Evolutionary conservation across 148 eudicot genomes (phyloP).

Genomic region (Amaranthus hypochondriacus): DNA sequence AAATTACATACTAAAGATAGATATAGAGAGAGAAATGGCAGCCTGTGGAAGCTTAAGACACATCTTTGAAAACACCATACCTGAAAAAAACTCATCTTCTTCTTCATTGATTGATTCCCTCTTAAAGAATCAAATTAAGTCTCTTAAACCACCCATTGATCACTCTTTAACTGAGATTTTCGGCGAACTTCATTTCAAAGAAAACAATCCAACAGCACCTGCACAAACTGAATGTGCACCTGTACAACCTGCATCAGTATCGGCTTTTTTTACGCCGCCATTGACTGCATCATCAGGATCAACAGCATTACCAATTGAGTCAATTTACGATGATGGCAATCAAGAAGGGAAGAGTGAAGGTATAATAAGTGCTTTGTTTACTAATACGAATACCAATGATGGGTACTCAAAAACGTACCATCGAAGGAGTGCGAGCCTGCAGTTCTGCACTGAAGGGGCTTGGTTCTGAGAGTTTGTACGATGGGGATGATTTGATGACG

Average conservation of each 20-base stretch:
- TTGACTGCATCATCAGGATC: slow-evolving; percentile 14
- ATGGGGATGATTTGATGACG: slow-evolving; percentile 44
- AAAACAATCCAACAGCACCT: slow-evolving; percentile 9
- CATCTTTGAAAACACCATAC: slow-evolving; percentile 56
- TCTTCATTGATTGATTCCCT: slow-evolving; percentile 40
- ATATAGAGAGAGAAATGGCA: slow-evolving; percentile 39
- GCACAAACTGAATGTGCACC: background rate
- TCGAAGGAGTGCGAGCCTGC: slow-evolving; percentile 50
- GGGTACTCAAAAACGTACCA: slow-evolving; percentile 27
- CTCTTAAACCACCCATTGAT: slow-evolving; percentile 32
- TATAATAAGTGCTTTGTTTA: background rate
- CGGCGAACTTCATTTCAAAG: slow-evolving; percentile 59
- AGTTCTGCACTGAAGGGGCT: slow-evolving; percentile 86
- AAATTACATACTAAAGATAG: background rate
- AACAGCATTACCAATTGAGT: background rate
- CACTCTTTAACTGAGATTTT: slow-evolving; percentile 63
- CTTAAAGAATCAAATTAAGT: slow-evolving; percentile 43
- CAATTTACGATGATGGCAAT: background rate
- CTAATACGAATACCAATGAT: background rate
- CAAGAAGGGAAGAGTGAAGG: slow-evolving; percentile 13
- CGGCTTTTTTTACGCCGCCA: slow-evolving; percentile 12
- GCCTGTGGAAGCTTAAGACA: slow-evolving; percentile 64
- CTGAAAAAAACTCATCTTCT: slow-evolving; percentile 33
- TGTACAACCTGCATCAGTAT: slow-evolving; percentile 14
- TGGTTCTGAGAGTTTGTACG: slow-evolving; percentile 78